Evolutionary conservation across 176 grass and related monocot genomes (phyloP), one percentile per base, ranked within the genome.

Genomic region (Olyra latifolia): DNA sequence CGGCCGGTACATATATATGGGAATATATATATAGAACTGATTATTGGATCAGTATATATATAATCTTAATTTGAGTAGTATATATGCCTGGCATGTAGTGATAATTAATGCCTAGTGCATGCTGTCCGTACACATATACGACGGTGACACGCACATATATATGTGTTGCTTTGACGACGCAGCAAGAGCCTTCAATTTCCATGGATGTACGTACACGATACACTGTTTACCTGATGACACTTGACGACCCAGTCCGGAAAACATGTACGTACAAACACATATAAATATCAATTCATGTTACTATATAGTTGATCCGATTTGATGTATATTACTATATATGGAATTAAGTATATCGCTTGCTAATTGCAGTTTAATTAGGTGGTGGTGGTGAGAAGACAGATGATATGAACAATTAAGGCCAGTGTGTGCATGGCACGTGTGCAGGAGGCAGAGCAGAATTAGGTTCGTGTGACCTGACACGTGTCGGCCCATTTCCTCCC

Each of bases 371-470:
- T 3, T 60, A 60, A 28, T 14, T 60, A 28, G 24, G 57, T 7
- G 25, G n/a, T n/a, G 32, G 32, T 2, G 32, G 1, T 81, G 68
- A 72, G 8, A 27, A 0, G 55, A 50, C 68, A 25, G 4, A 19
- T 38, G n/a, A n/a, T n/a, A n/a, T n/a, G 54, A 20, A 71, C 30
- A 40, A 65, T 24, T 17, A 47, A 15, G 24, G 13, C 60, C 61
- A 52, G n/a, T 40, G 13, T 0, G 20, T 25, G 58, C 3, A 8
- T 14, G 80, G 60, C 80, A 88, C 80, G 86, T 88, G 29, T 47
- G 17, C 20, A 55, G 66, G 79, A 69, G 83, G 87, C 86, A 89
- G 89, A 79, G 84, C 84, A 84, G 82, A 85, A 62, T 91, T 92
- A 83, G 89, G 93, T 91, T 62, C 65, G 57, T 56, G 76, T 25